Evolutionary conservation across 495 filamentous ascomycete species (phyloP).

Genomic region (Tuber magnatum): DNA sequence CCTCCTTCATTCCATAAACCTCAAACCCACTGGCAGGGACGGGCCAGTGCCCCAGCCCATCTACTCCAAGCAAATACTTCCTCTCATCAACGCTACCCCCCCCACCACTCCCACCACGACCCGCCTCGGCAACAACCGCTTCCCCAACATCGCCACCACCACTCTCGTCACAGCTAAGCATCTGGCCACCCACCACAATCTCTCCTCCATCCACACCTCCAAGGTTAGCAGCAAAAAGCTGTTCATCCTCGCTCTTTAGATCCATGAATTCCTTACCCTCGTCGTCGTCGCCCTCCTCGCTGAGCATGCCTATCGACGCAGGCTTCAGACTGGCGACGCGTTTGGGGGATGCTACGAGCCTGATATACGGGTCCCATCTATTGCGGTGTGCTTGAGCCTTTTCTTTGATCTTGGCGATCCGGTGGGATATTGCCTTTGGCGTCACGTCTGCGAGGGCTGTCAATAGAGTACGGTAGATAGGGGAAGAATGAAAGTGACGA

Average conservation of each 20-base stretch:
- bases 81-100: background rate
- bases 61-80: background rate
- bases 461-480: slow-evolving; percentile 4
- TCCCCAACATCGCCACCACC: background rate
- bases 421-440: slow-evolving; percentile 39
- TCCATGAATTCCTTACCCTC: background rate
- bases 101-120: background rate
- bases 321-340: background rate
- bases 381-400: slow-evolving; percentile 29
- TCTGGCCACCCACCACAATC: background rate
- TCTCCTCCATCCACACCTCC: background rate
- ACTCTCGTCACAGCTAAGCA: background rate
- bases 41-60: background rate
- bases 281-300: background rate
- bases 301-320: background rate
- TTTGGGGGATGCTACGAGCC: background rate
- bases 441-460: slow-evolving; percentile 30
- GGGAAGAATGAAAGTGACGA: background rate
- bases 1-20: background rate
- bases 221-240: background rate
- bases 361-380: slow-evolving; percentile 24
- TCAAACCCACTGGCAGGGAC: background rate
- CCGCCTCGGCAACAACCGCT: background rate
- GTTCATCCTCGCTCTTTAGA: background rate
- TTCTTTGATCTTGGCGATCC: slow-evolving; percentile 40